Evolutionary conservation across 441 rosid genomes (phyloP).

Genomic region (Euphorbia celastroides): DNA sequence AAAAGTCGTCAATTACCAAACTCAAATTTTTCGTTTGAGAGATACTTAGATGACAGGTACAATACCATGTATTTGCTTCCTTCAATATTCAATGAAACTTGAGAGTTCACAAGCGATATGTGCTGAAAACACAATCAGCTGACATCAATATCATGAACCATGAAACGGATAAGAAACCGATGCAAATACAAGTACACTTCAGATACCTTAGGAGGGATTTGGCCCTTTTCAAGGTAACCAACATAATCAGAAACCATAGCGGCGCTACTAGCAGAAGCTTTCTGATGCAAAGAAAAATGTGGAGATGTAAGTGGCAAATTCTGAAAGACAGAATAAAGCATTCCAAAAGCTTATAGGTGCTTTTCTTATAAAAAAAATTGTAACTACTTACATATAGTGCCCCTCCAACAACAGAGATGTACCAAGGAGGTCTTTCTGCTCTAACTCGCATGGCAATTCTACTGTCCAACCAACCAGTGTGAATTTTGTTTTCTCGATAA

Average conservation of each 20-base stretch:
- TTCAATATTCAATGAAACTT: conserved; percentile 97
- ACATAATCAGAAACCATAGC: conserved; percentile 96
- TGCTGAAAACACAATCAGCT: conserved; percentile 54
- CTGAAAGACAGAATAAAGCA: not conserved
- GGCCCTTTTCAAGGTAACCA: conserved; percentile 99
- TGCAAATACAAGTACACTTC: conserved; percentile 5
- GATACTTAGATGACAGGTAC: conserved; percentile 19
- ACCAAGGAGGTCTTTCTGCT: conserved; percentile 99
- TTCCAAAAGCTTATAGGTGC: not conserved
- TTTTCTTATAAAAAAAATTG: conserved; percentile 9
- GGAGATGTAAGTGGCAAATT: conserved; percentile 7
- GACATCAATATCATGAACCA: conserved; percentile 23
- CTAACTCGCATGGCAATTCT: conserved; percentile 99
- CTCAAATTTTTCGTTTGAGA: conserved; percentile 7
- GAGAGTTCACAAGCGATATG: conserved; percentile 92
- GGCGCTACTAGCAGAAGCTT: conserved; percentile 96
- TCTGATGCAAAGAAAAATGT: conserved; percentile 43
- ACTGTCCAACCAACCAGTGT: conserved; percentile 99
- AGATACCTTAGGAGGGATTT: conserved; percentile 98
- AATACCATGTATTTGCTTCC: conserved; percentile 97
- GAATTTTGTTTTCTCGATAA: conserved; percentile 94
- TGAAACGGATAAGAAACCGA: not conserved
- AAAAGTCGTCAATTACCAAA: conserved; percentile 16
- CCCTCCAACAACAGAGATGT: conserved; percentile 99
- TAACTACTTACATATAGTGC: conserved; percentile 75